Evolutionary conservation across 371 early-diverging fungal species (phyloP).

Genomic region (Saksenaea vasiformis): DNA sequence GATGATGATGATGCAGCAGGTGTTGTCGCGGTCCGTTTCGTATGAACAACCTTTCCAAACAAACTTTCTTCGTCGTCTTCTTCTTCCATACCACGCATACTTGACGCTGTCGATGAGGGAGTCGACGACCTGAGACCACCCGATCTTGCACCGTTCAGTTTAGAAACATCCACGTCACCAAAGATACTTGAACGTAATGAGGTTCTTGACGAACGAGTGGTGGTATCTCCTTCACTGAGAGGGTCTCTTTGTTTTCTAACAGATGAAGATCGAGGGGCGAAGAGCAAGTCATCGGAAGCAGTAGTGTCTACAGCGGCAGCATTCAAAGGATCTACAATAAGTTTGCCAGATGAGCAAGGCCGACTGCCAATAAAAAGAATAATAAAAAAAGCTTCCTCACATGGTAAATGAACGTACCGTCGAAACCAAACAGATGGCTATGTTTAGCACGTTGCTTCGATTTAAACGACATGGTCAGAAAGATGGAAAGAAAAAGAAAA

Average conservation of each 20-base stretch:
- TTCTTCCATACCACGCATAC: background rate
- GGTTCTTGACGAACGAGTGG: conserved; percentile 3
- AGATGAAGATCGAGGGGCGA: conserved; percentile 8
- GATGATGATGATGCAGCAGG: conserved; percentile 9
- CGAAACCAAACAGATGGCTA: conserved; percentile 45
- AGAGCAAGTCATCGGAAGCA: conserved; percentile 35
- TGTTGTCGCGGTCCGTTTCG: conserved; percentile 7
- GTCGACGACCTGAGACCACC: conserved; percentile 5
- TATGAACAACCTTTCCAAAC: conserved; percentile 21
- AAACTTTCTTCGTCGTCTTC: conserved; percentile 33
- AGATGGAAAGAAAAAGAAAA: conserved; percentile 8
- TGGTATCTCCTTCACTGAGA: background rate
- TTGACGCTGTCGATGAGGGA: conserved; percentile 12
- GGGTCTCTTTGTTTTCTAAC: background rate
- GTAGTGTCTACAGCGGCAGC: conserved; percentile 22
- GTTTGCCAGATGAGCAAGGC: conserved; percentile 1
- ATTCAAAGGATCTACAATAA: conserved; percentile 35
- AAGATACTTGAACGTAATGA: conserved; percentile 33
- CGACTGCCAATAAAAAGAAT: conserved; percentile 10
- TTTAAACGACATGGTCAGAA: conserved; percentile 39
- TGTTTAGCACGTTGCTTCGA: conserved; percentile 49
- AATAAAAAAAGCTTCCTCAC: conserved; percentile 6
- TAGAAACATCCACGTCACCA: conserved; percentile 50
- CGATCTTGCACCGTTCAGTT: conserved; percentile 25
- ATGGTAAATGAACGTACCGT: conserved; percentile 30